Evolutionary conservation across 208 protist species (phyloP), one percentile per base, ranked within the genome.

Genomic region (Acanthamoeba lugdunensis): DNA sequence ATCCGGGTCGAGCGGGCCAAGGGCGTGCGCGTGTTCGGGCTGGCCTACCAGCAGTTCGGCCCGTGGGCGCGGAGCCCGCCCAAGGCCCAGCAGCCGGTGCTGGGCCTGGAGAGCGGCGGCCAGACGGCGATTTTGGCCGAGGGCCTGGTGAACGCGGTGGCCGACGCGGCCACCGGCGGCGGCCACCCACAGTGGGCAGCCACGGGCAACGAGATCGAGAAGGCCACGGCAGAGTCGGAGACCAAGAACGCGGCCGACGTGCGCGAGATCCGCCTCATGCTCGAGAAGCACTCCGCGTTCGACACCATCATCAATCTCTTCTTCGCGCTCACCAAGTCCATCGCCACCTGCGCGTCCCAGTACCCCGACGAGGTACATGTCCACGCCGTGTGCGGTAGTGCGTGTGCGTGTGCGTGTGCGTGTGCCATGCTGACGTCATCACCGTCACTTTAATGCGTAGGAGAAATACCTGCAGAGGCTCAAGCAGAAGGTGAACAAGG

Each of bases 321-420:
- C 77, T 85, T 85, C 18, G 18, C 50, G 7, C 77, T 85, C 50
- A 85, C 77, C 77, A 85, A 85, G 77, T 85, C 77, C 41, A 85
- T 85, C 77, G 50, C 77, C 21, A 85, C 52, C 50, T 37, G 41
- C 77, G 41, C 77, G 2, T 63, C 50, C 25, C 77, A 61, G n/a
- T 61, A 85, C 28, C 77, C 77, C 23, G 77, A 85, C 8, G 77
- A 54, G 77, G 77, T 85, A 37, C 5, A 37, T 37, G 41, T 50
- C 33, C 67, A 30, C 16, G 45, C 11, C 8, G 67, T 16, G 13
- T 16, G 13, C 28, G 11, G 30, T 75, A 2, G 23, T 75, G 67
- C 8, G 23, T 30, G 58, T 63, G 58, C 58, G 56, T 63, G 4
- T 25, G 14, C n/a, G 14, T 21, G 61, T 25, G 61, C n/a, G 61